These are phyloP conservation scores for Alternaria alternata DNA, from an alignment of 2,329 filamentous ascomycete species.

Conservation along the genomic window DNA sequence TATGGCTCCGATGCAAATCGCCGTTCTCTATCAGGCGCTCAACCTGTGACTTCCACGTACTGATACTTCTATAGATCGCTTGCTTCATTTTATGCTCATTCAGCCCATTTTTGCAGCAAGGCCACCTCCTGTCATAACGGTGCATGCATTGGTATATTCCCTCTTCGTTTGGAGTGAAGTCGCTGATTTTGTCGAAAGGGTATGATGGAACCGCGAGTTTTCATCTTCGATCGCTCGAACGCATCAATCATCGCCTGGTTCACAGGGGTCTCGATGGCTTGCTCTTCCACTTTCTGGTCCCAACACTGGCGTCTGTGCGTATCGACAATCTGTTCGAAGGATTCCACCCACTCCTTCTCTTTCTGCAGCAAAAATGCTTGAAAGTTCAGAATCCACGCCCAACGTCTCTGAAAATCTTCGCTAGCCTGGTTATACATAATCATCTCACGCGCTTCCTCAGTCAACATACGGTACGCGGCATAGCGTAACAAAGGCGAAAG, in stretches of 20 bases:
- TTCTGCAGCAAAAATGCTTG: neutral
- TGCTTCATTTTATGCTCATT: neutral
- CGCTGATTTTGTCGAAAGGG: neutral
- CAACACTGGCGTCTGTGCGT: neutral
- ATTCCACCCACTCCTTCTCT: neutral
- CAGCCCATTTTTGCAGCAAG: neutral
- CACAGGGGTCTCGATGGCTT: neutral
- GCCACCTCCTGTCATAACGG: accelerated
- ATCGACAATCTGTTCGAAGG: neutral
- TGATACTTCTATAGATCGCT: neutral
- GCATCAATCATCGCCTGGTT: neutral
- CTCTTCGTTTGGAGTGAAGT: neutral
- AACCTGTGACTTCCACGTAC: neutral
- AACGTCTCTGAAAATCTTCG: neutral
- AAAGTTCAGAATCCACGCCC: neutral
- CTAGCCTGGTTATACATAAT: neutral
- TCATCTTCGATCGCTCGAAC: neutral
- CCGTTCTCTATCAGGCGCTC: neutral
- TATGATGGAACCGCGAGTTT: no score
- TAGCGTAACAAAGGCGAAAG: neutral
- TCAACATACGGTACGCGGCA: neutral
- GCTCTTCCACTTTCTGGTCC: neutral
- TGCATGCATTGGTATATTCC: conserved; percentile 3
- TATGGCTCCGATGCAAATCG: neutral
- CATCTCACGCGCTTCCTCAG: neutral